Evolutionary conservation across 805 yeast species (phyloP), one percentile per base, ranked within the genome.

Genomic region (Kurtzmaniella cleridarum): DNA sequence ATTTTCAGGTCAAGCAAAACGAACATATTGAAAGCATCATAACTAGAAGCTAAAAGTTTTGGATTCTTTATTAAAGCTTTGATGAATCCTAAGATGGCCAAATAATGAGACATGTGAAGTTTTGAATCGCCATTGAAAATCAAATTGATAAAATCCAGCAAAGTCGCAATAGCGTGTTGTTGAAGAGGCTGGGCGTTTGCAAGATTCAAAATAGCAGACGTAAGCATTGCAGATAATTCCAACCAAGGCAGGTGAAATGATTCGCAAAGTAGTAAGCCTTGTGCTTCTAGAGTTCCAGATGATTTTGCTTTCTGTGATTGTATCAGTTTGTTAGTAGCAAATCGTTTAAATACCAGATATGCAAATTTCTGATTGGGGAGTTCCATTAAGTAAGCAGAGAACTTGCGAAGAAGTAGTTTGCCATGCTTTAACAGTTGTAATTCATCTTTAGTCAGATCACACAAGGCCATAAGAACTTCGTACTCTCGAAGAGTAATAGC

Each of bases 401-500:
- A 55, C 34, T 73, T 70, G 8, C 64, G 54, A n/a, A 74, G 50
- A 14, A 79, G 51, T 20, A 68, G 41, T 3, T 57, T 51, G 11
- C 76, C 78, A 34, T 71, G 73, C 5, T 45, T 50, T 1, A 55
- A 51, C 17, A 51, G 47, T 27, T 58, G 59, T 35, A 57, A 42
- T 8, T 56, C 50, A 6, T 64, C 59, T 4, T 41, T 40, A 3
- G 70, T 52, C 9, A 69, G 60, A 20, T 64, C 63, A 43, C 82
- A 76, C 20, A 83, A 57, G 0, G 87, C 84, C 33, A 74, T 47
- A 42, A 81, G 60, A 4, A 74, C 70, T 45, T 81, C 84, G 41
- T 68, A 66, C 51, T 79, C 84, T 41, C 71, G 74, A 30, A 66
- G 58, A 2, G 76, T 59, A 42, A 76, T 64, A 12, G 76, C 73